Evolutionary conservation across 164 flowering plant genomes (phyloP).

Genomic region (Tetracentron sinense): DNA sequence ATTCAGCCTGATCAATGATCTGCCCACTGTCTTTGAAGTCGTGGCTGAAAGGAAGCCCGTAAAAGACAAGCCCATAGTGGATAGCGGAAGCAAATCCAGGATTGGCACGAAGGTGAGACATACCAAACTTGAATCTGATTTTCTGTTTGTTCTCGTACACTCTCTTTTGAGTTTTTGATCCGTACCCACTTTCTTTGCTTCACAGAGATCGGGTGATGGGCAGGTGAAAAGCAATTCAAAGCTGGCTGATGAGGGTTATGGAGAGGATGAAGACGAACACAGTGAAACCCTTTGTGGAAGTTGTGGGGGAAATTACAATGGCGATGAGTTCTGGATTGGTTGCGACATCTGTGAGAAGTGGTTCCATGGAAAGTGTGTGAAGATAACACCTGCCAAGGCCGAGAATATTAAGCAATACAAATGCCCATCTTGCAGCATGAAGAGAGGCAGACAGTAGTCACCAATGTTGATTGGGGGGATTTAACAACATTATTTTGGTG

Average conservation of each 20-base stretch:
- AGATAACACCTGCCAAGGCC: constrained; percentile 52
- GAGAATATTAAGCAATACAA: constrained; percentile 47
- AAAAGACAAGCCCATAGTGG: constrained; percentile 66
- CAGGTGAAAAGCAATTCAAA: constrained; percentile 24
- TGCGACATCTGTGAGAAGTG: constrained; percentile 51
- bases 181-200: not conserved
- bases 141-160: no score
- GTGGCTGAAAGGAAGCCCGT: constrained; percentile 70
- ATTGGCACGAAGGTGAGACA: constrained; percentile 48
- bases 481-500: not conserved
- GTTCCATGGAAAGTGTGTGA: constrained; percentile 55
- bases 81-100: constrained; percentile 75
- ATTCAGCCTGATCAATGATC: constrained; percentile 79
- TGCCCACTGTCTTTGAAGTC: constrained; percentile 91
- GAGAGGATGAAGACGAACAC: constrained; percentile 46
- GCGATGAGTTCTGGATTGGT: constrained; percentile 51
- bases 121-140: not conserved
- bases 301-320: constrained; percentile 42
- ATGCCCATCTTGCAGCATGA: constrained; percentile 47
- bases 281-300: constrained; percentile 47
- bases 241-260: constrained; percentile 28
- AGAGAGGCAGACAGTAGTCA: constrained; percentile 30
- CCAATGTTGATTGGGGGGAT: not conserved
- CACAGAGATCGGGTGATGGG: constrained; percentile 40
- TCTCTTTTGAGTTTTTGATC: no score